Base-by-base conservation (phyloP, 345 rosid species). In the Zanthoxylum bungeanum region DNA sequence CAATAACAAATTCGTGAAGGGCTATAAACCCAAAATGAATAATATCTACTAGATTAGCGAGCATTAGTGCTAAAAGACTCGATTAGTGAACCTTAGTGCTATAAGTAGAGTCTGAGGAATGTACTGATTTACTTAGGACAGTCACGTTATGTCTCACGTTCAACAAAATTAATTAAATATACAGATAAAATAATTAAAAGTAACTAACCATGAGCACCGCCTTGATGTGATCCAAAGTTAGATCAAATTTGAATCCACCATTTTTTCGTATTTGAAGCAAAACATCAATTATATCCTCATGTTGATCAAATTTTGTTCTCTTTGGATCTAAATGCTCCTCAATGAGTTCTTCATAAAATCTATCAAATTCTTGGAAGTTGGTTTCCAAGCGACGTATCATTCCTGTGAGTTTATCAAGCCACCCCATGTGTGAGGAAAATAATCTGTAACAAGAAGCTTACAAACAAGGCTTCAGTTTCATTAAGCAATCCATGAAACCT, bases 401-500 rank as follows among this genome's bases (percentile, higher is more conserved):
- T 9, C 84, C 82, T 0, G 60, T 55, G 60, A 55, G 7, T 68
- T 24, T 7, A 27, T 55, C 60, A 10, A 55, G 8, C 79, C 82
- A 80, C 4, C 86, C 85, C 12, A 74, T 27, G 31, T 27, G 31
- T 21, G 47, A 9, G 90, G 92, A 42, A 85, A 75, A 49, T 72
- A 77, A 60, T 90, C 88, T 0, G 83, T 64, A 33, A 81, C 69
- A 73, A 88, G 57, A 83, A 78, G 64, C 81, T 78, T 3, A 69
- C 76, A 6, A 83, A 16, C 46, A 83, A 52, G 33, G 60, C 69
- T 25, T 76, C 68, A 0, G 81, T 65, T 60, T 86, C 88, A 14
- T 40, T 34, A 21, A 84, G 51, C 66, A 83, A 6, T 37, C 39
- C 66, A 4, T 75, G 66, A 50, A 85, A 78, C 3, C 75, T 69